A percentile compares a stretch with the other conserved stretches of the same genome.
phyloP scores from a whole-genome alignment of 768 basidiomycete genomes.

The Psilocybe azurescens region DNA sequence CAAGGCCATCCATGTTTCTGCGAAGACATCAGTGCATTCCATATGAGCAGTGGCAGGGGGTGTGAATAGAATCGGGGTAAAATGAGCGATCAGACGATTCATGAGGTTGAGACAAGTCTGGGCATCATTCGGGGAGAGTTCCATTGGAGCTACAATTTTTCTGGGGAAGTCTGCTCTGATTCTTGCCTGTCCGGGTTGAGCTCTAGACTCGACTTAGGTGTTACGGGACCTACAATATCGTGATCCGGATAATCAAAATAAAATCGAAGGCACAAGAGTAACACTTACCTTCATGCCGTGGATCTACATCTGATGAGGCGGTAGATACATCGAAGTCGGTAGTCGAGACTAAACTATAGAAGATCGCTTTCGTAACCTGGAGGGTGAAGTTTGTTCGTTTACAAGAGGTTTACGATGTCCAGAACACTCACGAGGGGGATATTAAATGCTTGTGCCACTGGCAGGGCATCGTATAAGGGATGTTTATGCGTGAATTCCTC shows the following conservation, averaged over 20 bases:
- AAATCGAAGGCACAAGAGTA: neutral
- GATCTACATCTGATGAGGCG: slow-evolving; percentile 14
- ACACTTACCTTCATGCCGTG: slow-evolving; percentile 4
- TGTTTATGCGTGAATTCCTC: slow-evolving; percentile 41
- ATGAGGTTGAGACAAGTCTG: slow-evolving; percentile 55
- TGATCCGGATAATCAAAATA: neutral
- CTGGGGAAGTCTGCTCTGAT: slow-evolving; percentile 6
- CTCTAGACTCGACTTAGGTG: neutral
- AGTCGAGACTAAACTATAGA: slow-evolving; percentile 67
- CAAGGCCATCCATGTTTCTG: slow-evolving; percentile 72
- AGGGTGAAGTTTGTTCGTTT: neutral
- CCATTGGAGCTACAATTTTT: slow-evolving; percentile 3
- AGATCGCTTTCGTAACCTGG: slow-evolving; percentile 66
- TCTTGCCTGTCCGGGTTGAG: neutral
- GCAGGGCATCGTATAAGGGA: slow-evolving; percentile 56
- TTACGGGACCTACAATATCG: neutral
- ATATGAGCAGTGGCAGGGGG: slow-evolving; percentile 73
- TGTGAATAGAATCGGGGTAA: slow-evolving; percentile 77
- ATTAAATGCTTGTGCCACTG: slow-evolving; percentile 51
- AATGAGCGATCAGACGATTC: slow-evolving; percentile 62
- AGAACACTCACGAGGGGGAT: slow-evolving; percentile 51
- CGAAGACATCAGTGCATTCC: slow-evolving; percentile 74
- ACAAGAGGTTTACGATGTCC: neutral
- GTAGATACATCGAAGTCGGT: slow-evolving; percentile 57
- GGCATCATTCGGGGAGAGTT: slow-evolving; percentile 34